A percentile compares a stretch with the other conserved stretches of the same genome.
Conservation (phyloP, 1,139 yeast genomes). For the Candida labiduridarum region DNA sequence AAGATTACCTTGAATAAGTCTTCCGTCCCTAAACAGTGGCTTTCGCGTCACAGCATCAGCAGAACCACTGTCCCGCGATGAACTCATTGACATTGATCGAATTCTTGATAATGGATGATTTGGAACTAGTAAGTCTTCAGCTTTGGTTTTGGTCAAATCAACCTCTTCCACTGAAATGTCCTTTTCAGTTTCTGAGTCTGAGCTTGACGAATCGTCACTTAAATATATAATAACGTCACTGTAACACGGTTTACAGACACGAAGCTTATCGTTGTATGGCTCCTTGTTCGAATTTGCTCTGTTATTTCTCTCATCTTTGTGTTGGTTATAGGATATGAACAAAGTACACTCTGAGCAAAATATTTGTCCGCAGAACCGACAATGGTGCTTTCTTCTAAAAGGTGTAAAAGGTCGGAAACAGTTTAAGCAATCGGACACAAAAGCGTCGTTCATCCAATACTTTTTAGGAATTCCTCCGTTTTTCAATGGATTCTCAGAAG, state of each 20-base stretch:
- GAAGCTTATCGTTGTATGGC: constrained; percentile 61
- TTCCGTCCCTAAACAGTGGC: constrained; percentile 17
- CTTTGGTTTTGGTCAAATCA: constrained; percentile 15
- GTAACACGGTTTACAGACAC: constrained; percentile 81
- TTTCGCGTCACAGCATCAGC: constrained; percentile 2
- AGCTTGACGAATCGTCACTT: constrained; percentile 60
- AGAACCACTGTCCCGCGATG: constrained; percentile 19
- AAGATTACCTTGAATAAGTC: not conserved
- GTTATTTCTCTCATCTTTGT: constrained; percentile 44
- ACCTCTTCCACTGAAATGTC: constrained; percentile 20
- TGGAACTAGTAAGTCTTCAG: constrained; percentile 25
- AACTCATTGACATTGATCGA: constrained; percentile 34
- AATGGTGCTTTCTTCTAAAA: constrained; percentile 90
- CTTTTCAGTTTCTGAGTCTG: constrained; percentile 23
- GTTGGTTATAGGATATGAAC: constrained; percentile 74
- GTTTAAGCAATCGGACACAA: constrained; percentile 77
- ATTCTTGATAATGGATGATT: constrained; percentile 34
- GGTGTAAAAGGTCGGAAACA: constrained; percentile 75
- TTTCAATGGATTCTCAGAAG: constrained; percentile 49
- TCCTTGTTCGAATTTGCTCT: constrained; percentile 30
- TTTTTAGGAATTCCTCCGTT: constrained; percentile 60
- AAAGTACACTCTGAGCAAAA: constrained; percentile 88
- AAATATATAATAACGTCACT: constrained; percentile 66
- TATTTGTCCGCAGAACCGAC: constrained; percentile 94
- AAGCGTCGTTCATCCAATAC: constrained; percentile 92